Evolutionary conservation across 495 filamentous ascomycete genomes (phyloP), one percentile per base, ranked within the genome.

Genomic region (Lepidopterella palustris): DNA sequence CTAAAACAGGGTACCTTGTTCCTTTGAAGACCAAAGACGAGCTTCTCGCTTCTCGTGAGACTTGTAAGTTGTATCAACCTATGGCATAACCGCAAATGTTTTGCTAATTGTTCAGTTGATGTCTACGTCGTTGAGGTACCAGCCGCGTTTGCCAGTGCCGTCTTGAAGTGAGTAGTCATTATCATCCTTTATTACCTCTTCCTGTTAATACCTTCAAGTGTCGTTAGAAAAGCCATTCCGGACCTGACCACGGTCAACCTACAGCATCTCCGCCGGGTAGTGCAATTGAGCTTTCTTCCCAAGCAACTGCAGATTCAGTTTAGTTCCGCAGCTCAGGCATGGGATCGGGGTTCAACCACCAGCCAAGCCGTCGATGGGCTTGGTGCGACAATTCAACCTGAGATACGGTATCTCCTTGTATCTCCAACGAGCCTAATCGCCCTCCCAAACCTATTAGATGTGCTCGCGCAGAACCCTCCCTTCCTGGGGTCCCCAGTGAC

Each of bases 261-360:
- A 29, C 79, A 82, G 67, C 93, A 98, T 71, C 80, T 97, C 20
- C 85, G 90, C 45, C 83, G 90, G 52, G 88, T 93, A 58, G 85
- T 84, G 45, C 92, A 89, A 69, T 81, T 77, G 26, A 78, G 79
- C 35, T 84, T 83, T 62, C 76, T 97, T 4, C 88, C 90, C 1
- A 45, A 68, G 4, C 64, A 72, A 20, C 64, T 87, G 5, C 69
- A 63, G 67, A 65, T 28, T 51, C 57, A 29, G 66, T 77, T 54
- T 35, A 26, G n/a, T 9, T 35, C 58, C 8, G 53, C 45, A 5
- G n/a, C 57, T 68, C 48, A 55, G 64, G 11, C 61, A 60, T 25
- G 58, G 61, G 25, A 52, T 52, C n/a, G 56, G 62, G 1, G 32
- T 56, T 20, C 70, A 70, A 52, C 32, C 68, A 69, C 45, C 72